phyloP scores from a whole-genome alignment of 2,329 filamentous ascomycete species.

The Pezicula rhizophila region DNA sequence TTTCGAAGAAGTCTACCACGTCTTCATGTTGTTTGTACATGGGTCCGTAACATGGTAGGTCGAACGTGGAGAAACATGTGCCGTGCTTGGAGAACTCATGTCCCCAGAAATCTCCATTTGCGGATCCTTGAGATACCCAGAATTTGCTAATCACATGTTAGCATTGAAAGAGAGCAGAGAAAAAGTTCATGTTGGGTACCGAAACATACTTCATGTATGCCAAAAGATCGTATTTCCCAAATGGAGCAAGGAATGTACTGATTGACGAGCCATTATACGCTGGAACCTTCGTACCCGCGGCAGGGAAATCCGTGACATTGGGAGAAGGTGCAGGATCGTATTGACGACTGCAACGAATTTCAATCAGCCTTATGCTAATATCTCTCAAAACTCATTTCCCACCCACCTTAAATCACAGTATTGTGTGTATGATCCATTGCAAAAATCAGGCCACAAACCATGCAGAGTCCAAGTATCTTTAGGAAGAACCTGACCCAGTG shows the following conservation, averaged over 20 bases:
- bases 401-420: constrained; percentile 53
- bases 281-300: constrained; percentile 46
- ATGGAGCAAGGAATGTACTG: constrained; percentile 49
- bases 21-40: constrained; percentile 50
- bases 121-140: constrained; percentile 54
- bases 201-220: constrained; percentile 51
- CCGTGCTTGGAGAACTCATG: constrained; percentile 65
- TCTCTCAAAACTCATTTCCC: not conserved
- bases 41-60: constrained; percentile 58
- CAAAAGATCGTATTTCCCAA: constrained; percentile 54
- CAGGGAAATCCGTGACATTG: constrained; percentile 55
- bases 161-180: not conserved
- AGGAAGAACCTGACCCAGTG: constrained; percentile 51
- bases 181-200: constrained; percentile 3
- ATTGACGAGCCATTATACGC: constrained; percentile 53
- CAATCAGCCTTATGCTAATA: not conserved
- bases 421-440: constrained; percentile 54
- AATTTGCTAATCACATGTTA: constrained; percentile 22
- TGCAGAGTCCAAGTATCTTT: constrained; percentile 48
- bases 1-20: constrained; percentile 58
- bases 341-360: constrained; percentile 38
- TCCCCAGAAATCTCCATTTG: constrained; percentile 56
- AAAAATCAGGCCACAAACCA: constrained; percentile 37
- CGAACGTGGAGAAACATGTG: constrained; percentile 62
- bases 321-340: constrained; percentile 56